Conservation (phyloP, 192 early-diverging fungal species). For the Entophlyctis helioformis region DNA sequence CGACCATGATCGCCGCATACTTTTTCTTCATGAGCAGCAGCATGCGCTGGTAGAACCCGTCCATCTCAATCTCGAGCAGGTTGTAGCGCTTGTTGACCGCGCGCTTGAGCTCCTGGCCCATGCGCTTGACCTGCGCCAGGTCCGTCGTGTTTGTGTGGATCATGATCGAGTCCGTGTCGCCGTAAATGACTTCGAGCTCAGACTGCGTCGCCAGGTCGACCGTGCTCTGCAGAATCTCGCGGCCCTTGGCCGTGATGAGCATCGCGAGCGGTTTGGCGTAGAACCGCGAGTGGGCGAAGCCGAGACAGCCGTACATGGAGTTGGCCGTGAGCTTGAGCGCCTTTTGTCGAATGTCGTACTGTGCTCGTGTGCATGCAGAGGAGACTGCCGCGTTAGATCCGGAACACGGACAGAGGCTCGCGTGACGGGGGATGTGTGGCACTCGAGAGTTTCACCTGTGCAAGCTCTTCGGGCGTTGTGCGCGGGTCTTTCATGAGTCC, state of each 20-base stretch:
- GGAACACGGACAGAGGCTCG: no score
- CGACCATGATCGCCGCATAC: conserved; percentile 74
- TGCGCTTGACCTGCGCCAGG: conserved; percentile 57
- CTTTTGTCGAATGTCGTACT: conserved; percentile 86
- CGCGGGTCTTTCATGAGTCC: conserved; percentile 69
- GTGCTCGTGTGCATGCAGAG: no score
- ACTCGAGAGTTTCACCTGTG: no score
- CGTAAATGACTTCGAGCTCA: conserved; percentile 92
- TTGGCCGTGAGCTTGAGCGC: conserved; percentile 97
- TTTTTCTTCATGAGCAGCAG: conserved; percentile 96
- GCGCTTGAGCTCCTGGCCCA: conserved; percentile 72
- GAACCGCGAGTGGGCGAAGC: conserved; percentile 84
- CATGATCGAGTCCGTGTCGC: conserved; percentile 99
- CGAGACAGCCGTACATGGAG: conserved; percentile 98
- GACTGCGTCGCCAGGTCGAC: conserved; percentile 69
- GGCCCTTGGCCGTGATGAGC: conserved; percentile 88
- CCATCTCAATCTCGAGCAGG: conserved; percentile 94
- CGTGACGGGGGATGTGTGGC: no score
- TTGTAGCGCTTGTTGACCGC: conserved; percentile 84
- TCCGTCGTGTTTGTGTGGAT: conserved; percentile 73
- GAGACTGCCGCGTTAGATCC: no score
- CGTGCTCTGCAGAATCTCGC: conserved; percentile 92
- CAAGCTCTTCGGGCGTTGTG: conserved; percentile 32
- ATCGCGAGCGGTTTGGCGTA: conserved; percentile 96
- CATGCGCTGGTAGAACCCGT: conserved; percentile 83